phyloP scores from a whole-genome alignment of 441 rosid genomes.

The Viola pubescens region DNA sequence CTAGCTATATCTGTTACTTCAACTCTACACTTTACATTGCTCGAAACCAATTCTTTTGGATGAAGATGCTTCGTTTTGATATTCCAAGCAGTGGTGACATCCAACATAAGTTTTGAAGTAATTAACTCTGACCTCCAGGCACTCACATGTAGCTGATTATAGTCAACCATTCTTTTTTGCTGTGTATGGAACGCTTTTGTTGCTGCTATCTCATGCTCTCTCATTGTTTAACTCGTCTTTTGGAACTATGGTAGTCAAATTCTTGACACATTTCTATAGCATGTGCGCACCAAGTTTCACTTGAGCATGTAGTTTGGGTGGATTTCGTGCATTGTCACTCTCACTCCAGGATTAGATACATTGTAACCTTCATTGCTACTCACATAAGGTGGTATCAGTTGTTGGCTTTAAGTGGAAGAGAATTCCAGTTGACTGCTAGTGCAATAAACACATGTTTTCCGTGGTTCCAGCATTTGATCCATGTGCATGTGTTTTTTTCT shows the following conservation, averaged over 20 bases:
- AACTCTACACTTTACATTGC: too few species aligned
- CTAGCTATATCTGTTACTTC: too few species aligned
- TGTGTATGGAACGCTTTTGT: too few species aligned
- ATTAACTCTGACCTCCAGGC: too few species aligned
- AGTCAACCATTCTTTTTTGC: too few species aligned
- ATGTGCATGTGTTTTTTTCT: neutral
- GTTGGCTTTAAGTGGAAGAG: conserved; percentile 15
- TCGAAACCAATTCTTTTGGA: too few species aligned
- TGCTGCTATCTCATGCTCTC: neutral
- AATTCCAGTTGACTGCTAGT: conserved; percentile 3
- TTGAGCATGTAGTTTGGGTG: conserved; percentile 6
- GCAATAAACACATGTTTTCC: conserved; percentile 7
- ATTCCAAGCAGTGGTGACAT: too few species aligned
- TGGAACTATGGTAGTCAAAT: conserved; percentile 9
- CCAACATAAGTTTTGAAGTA: too few species aligned
- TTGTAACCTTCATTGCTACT: neutral
- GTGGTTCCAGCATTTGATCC: conserved; percentile 14
- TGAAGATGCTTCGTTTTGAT: too few species aligned
- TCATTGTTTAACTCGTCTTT: conserved; percentile 15
- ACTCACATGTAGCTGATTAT: too few species aligned
- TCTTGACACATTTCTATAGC: conserved; percentile 5
- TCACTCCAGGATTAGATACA: neutral
- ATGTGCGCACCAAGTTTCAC: conserved; percentile 6
- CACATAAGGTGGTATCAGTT: conserved; percentile 6
- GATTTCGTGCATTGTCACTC: neutral